These are phyloP conservation scores for Huntiella savannae DNA, from an alignment of 2,329 filamentous ascomycete species.

Conservation along the genomic window DNA sequence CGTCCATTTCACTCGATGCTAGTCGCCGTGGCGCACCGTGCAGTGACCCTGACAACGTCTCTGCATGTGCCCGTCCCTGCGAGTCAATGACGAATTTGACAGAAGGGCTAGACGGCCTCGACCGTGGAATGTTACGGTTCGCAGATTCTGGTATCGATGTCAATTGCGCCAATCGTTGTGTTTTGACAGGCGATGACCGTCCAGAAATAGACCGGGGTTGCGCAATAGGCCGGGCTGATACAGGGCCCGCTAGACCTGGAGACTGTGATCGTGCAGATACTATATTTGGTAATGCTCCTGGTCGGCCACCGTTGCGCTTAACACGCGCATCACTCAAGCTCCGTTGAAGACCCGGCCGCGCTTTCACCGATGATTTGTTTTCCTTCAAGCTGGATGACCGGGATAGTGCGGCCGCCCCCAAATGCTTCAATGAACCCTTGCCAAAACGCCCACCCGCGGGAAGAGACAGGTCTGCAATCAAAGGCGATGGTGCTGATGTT, in stretches of 20 bases:
- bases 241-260: slow-evolving; percentile 8
- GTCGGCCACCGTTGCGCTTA: slow-evolving; percentile 23
- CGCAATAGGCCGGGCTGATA: slow-evolving; percentile 13
- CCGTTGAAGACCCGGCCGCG: slow-evolving; percentile 29
- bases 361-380: slow-evolving; percentile 19
- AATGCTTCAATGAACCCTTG: neutral
- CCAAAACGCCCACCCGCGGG: slow-evolving; percentile 7
- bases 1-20: slow-evolving; percentile 4
- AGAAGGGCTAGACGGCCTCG: slow-evolving; percentile 34
- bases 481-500: slow-evolving; percentile 1
- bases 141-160: slow-evolving; percentile 38
- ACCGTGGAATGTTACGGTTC: slow-evolving; percentile 18
- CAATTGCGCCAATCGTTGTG: slow-evolving; percentile 27
- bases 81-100: slow-evolving; percentile 46
- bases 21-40: slow-evolving; percentile 3
- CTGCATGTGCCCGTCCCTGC: slow-evolving; percentile 38
- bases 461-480: neutral
- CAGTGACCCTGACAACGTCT: slow-evolving; percentile 18
- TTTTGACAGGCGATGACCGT: slow-evolving; percentile 33
- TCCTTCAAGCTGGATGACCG: slow-evolving; percentile 26
- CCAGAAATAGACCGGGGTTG: slow-evolving; percentile 20
- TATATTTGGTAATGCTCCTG: slow-evolving; percentile 26
- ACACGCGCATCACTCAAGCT: slow-evolving; percentile 35
- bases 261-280: slow-evolving; percentile 25
- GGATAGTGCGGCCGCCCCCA: slow-evolving; percentile 17